A percentile compares a stretch with the other conserved stretches of the same genome.
These are phyloP conservation scores for Nicotiana knightiana DNA, from an alignment of 257 asterid species.

Conservation along the genomic window DNA sequence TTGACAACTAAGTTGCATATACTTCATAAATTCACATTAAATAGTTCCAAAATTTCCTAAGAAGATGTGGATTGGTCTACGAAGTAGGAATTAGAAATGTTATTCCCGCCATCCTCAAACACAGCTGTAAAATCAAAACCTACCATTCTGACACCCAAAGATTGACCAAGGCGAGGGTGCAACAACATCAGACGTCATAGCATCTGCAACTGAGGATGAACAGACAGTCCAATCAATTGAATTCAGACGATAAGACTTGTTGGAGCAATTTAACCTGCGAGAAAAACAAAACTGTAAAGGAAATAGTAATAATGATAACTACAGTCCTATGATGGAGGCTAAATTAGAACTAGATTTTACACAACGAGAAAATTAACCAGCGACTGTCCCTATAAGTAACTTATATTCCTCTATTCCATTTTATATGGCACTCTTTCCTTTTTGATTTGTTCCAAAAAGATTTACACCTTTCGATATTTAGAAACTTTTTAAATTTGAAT, in stretches of 20 bases:
- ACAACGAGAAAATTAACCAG: neutral
- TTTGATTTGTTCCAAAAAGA: neutral
- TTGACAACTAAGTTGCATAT: neutral
- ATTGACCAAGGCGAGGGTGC: constrained; percentile 97
- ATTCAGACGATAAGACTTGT: constrained; percentile 40
- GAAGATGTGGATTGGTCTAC: neutral
- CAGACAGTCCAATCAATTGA: constrained; percentile 75
- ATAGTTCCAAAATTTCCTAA: neutral
- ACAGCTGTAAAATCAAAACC: constrained; percentile 14
- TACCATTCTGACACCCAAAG: constrained; percentile 96
- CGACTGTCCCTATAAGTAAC: neutral
- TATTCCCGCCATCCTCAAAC: constrained; percentile 14
- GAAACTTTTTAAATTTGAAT: neutral
- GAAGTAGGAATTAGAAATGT: neutral
- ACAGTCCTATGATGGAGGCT: neutral
- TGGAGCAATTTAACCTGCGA: constrained; percentile 54
- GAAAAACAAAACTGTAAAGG: neutral
- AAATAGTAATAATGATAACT: neutral
- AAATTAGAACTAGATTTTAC: neutral
- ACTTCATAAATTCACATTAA: neutral
- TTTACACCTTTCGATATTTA: neutral
- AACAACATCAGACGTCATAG: constrained; percentile 66
- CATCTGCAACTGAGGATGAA: constrained; percentile 67
- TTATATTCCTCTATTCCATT: neutral
- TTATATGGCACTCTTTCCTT: neutral